Evolutionary conservation across 345 rosid species (phyloP).

Genomic region (Gossypium stocksii): DNA sequence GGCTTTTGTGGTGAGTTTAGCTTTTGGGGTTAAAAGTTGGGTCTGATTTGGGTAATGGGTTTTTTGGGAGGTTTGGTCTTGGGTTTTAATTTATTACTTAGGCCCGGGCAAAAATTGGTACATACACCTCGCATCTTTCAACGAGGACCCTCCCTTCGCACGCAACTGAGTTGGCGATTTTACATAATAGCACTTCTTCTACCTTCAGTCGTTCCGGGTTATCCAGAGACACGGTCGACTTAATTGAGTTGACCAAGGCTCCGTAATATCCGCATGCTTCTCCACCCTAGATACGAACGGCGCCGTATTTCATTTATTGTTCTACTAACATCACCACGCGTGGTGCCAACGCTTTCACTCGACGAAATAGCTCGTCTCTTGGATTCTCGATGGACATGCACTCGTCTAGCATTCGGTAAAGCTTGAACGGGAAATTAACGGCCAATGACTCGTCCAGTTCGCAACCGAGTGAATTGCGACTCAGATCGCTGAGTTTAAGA

Average conservation of each 20-base stretch:
- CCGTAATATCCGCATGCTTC: slow-evolving; percentile 59
- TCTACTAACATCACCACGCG: slow-evolving; percentile 75
- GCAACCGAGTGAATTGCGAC: slow-evolving; percentile 63
- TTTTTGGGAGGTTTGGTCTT: too few relatives aligned
- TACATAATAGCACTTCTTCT: slow-evolving; percentile 68
- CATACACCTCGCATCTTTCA: too few relatives aligned
- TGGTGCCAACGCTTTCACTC: slow-evolving; percentile 68
- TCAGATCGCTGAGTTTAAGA: slow-evolving; percentile 44
- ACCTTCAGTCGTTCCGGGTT: slow-evolving; percentile 39
- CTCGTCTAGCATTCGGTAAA: slow-evolving; percentile 75
- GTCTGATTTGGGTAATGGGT: too few relatives aligned
- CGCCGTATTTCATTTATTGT: slow-evolving; percentile 75
- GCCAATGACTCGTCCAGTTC: slow-evolving; percentile 61
- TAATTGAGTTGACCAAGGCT: slow-evolving; percentile 71
- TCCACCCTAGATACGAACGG: slow-evolving; percentile 49
- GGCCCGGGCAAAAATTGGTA: too few relatives aligned
- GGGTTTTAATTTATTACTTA: too few relatives aligned
- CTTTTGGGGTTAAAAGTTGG: too few relatives aligned
- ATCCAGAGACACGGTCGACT: slow-evolving; percentile 44
- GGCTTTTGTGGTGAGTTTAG: too few relatives aligned
- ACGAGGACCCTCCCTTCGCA: slow-evolving; percentile 49
- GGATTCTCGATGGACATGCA: slow-evolving; percentile 85
- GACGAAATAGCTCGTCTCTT: slow-evolving; percentile 84
- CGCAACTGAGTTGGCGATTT: slow-evolving; percentile 65
- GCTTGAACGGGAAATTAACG: slow-evolving; percentile 76